Evolutionary conservation across 371 early-diverging fungal genomes (phyloP).

Genomic region (Saksenaea oblongispora): DNA sequence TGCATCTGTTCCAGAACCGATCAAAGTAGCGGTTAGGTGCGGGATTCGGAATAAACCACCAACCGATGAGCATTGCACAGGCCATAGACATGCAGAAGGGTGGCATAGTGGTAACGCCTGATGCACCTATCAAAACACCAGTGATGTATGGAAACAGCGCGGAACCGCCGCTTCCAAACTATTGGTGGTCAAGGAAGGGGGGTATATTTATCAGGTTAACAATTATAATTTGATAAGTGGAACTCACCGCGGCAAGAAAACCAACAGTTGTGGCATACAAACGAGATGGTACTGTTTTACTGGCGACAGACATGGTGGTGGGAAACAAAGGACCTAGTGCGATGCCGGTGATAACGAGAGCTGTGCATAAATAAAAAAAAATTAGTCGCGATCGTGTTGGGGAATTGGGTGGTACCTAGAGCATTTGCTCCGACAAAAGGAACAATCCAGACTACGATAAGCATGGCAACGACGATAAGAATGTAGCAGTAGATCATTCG

Average conservation of each 20-base stretch:
- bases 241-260: slow-evolving; percentile 23
- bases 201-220: not conserved
- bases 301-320: slow-evolving; percentile 24
- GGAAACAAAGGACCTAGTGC: slow-evolving; percentile 32
- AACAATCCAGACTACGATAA: slow-evolving; percentile 20
- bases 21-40: not conserved
- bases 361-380: not conserved
- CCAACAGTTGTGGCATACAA: slow-evolving; percentile 25
- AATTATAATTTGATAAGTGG: not conserved
- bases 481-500: slow-evolving; percentile 26
- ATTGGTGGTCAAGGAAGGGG: slow-evolving; percentile 1
- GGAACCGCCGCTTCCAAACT: slow-evolving; percentile 25
- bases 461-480: slow-evolving; percentile 13
- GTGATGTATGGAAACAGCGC: slow-evolving; percentile 28
- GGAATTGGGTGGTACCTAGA: slow-evolving; percentile 3
- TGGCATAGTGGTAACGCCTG: slow-evolving; percentile 23
- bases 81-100: slow-evolving; percentile 25
- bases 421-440: slow-evolving; percentile 21
- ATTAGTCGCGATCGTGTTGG: not conserved
- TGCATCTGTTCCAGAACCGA: not conserved
- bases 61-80: slow-evolving; percentile 13
- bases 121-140: slow-evolving; percentile 20
- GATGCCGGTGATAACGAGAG: slow-evolving; percentile 22
- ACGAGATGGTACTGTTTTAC: slow-evolving; percentile 14
- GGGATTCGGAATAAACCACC: slow-evolving; percentile 27